phyloP scores from a whole-genome alignment of 140 eudicot genomes.

The Anethum foeniculum region DNA sequence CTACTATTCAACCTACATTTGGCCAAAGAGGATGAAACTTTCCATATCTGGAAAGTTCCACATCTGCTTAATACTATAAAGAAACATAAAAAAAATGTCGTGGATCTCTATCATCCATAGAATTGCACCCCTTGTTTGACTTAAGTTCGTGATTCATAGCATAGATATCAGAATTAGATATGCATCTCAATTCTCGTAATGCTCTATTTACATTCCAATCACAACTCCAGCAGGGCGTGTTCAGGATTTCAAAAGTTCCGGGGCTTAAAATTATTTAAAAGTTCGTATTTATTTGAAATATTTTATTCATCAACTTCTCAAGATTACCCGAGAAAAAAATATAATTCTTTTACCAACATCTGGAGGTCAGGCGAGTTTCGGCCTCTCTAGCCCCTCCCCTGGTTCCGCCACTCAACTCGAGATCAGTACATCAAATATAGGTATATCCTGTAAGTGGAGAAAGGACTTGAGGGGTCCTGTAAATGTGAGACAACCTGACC shows the following conservation, averaged over 20 bases:
- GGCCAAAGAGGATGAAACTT: conserved; percentile 19
- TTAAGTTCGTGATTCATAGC: conserved; percentile 10
- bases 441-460: not conserved
- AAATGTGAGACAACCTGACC: not conserved
- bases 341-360: too few relatives aligned
- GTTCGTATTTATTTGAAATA: too few relatives aligned
- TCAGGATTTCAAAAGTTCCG: too few relatives aligned
- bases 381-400: too few relatives aligned
- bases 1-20: conserved; percentile 22
- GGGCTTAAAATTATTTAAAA: too few relatives aligned
- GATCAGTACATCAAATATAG: not conserved
- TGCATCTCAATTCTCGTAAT: too few relatives aligned
- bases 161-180: not conserved
- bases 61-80: not conserved
- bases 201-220: too few relatives aligned
- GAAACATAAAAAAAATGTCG: conserved; percentile 16
- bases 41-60: conserved; percentile 39
- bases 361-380: too few relatives aligned
- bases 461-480: too few relatives aligned
- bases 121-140: conserved; percentile 19
- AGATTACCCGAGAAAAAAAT: too few relatives aligned
- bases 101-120: conserved; percentile 40
- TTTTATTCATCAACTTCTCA: too few relatives aligned
- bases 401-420: not conserved
- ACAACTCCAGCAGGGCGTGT: too few relatives aligned